A percentile compares a stretch with the other conserved stretches of the same genome.
Evolutionary conservation across 176 grass and related monocot genomes (phyloP).

Genomic region (Luzula sylvatica): DNA sequence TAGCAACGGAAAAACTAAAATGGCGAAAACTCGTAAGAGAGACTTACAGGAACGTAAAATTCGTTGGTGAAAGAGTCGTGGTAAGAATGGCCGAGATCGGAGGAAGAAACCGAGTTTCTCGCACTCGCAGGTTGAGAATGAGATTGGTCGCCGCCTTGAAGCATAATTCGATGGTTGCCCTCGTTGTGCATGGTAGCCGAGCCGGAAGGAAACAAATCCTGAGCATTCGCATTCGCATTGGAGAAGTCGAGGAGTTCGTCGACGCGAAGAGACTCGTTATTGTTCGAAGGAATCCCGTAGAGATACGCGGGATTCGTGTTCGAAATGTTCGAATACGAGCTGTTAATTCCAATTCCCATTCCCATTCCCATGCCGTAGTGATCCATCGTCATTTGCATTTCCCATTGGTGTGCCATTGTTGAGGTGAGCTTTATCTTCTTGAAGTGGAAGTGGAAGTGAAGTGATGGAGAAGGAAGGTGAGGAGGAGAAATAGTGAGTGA

Average conservation of each 20-base stretch:
- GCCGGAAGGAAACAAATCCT: constrained; percentile 50
- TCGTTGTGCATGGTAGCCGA: not conserved
- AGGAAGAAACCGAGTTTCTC: constrained; percentile 32
- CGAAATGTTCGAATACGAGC: constrained; percentile 27
- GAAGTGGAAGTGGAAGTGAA: not conserved
- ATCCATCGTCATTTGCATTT: constrained; percentile 57
- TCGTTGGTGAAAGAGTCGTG: constrained; percentile 68
- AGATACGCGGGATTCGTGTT: constrained; percentile 29
- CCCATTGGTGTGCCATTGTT: constrained; percentile 68
- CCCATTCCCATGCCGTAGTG: constrained; percentile 53
- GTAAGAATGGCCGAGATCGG: constrained; percentile 35
- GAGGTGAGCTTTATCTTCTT: not conserved
- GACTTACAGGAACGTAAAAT: constrained; percentile 88
- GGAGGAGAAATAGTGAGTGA: not conserved
- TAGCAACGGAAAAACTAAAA: no score
- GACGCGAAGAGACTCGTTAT: constrained; percentile 47
- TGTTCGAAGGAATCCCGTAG: constrained; percentile 43
- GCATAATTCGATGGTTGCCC: constrained; percentile 16
- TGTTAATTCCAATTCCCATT: constrained; percentile 30
- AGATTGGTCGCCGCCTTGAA: constrained; percentile 11
- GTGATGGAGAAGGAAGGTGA: not conserved
- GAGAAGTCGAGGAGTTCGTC: constrained; percentile 80
- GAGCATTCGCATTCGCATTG: constrained; percentile 27
- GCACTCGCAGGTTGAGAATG: constrained; percentile 23
- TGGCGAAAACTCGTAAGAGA: not conserved